These are phyloP conservation scores for Arabis hirsuta DNA, from an alignment of 345 rosid genomes.

Conservation along the genomic window DNA sequence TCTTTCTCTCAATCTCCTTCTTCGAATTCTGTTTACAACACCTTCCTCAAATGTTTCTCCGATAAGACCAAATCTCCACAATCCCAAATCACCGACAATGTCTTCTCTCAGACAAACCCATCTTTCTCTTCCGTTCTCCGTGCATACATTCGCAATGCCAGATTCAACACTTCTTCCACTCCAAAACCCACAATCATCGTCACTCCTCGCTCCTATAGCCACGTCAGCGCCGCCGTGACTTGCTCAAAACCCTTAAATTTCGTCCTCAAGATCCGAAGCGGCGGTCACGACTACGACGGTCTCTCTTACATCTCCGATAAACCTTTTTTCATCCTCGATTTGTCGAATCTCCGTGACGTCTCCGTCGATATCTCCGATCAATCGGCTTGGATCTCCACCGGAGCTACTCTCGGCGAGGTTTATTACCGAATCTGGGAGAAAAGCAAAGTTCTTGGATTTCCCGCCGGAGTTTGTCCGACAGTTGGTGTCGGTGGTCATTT, in stretches of 20 bases:
- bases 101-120: conserved; percentile 46
- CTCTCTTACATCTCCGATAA: conserved; percentile 55
- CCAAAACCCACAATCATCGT: conserved; percentile 56
- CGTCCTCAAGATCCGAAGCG: conserved; percentile 59
- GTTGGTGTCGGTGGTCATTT: conserved; percentile 75
- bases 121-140: conserved; percentile 53
- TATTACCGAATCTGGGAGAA: conserved; percentile 53
- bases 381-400: conserved; percentile 61
- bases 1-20: conserved; percentile 29
- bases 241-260: conserved; percentile 55
- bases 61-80: conserved; percentile 38
- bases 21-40: conserved; percentile 36
- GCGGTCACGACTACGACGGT: conserved; percentile 66
- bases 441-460: conserved; percentile 53
- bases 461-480: conserved; percentile 68
- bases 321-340: conserved; percentile 63
- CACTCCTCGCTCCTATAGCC: conserved; percentile 55
- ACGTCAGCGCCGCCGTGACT: conserved; percentile 59
- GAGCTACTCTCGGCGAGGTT: conserved; percentile 66
- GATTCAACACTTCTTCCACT: conserved; percentile 54
- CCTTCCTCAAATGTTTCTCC: conserved; percentile 53
- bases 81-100: conserved; percentile 37
- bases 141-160: conserved; percentile 63
- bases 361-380: conserved; percentile 34
- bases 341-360: conserved; percentile 53